Evolutionary conservation across 306 rosid genomes (phyloP).

Genomic region (Pterocarpus santalinus): DNA sequence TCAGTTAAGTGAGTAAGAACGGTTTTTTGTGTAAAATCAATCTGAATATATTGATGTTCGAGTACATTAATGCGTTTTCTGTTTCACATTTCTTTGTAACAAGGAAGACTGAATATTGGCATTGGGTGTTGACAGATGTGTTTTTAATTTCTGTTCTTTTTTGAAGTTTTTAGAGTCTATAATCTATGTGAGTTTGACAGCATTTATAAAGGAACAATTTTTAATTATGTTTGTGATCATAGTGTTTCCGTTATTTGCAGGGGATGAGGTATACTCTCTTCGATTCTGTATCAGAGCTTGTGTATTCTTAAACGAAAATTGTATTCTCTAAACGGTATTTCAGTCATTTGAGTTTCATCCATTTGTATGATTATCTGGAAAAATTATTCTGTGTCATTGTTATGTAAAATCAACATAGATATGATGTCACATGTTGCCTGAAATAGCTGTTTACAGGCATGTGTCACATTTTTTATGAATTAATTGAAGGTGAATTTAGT

Average conservation of each 20-base stretch:
- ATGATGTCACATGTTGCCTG: conserved; percentile 1
- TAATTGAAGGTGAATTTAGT: not conserved
- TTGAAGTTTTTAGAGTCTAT: conserved; percentile 6
- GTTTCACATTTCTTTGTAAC: conserved; percentile 22
- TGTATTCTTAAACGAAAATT: conserved; percentile 39
- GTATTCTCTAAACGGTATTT: conserved; percentile 43
- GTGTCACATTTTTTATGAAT: not conserved
- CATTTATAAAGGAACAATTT: conserved; percentile 18
- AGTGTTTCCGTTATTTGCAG: conserved; percentile 66
- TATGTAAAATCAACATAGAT: conserved; percentile 26
- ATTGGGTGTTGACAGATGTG: conserved; percentile 14
- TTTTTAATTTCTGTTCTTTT: conserved; percentile 8
- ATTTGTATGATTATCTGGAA: conserved; percentile 25
- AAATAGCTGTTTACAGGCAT: conserved; percentile 5
- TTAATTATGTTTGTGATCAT: conserved; percentile 42
- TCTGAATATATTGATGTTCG: not conserved
- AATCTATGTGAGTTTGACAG: conserved; percentile 20
- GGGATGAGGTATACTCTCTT: conserved; percentile 87
- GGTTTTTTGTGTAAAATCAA: not conserved
- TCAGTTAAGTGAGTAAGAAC: conserved; percentile 4
- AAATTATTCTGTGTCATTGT: conserved; percentile 6
- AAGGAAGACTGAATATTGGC: conserved; percentile 15
- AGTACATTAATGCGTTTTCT: not conserved
- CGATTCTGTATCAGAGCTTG: conserved; percentile 34
- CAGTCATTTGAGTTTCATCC: conserved; percentile 28